These are phyloP conservation scores for Pseudozyma pruni DNA, from an alignment of 1,284 basidiomycete species.

Conservation along the genomic window DNA sequence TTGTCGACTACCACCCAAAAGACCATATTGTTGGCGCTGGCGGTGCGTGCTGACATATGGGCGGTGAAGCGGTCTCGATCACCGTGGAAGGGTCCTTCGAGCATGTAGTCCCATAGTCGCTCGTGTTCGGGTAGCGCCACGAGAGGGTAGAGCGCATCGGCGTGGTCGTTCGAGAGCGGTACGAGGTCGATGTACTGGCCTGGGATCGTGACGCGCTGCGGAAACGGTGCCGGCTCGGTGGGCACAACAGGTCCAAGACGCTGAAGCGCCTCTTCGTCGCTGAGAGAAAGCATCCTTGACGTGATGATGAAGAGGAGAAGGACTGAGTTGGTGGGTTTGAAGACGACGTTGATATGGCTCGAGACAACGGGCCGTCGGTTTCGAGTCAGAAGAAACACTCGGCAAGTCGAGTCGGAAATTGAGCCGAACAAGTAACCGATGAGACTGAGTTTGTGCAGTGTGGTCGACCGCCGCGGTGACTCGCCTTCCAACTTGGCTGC, in stretches of 20 bases:
- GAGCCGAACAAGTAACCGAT: constrained; percentile 3
- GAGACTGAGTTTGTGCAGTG: not conserved
- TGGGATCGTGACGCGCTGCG: constrained; percentile 15
- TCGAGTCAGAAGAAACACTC: constrained; percentile 6
- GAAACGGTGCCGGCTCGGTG: constrained; percentile 14
- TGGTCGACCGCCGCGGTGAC: no score
- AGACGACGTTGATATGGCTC: not conserved
- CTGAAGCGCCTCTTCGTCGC: constrained; percentile 29
- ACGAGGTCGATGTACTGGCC: constrained; percentile 42
- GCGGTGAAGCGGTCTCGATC: constrained; percentile 8
- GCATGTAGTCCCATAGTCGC: constrained; percentile 40
- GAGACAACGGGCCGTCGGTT: not conserved
- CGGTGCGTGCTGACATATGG: constrained; percentile 8
- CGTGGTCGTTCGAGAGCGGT: constrained; percentile 10
- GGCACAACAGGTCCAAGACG: constrained; percentile 26
- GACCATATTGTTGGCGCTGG: constrained; percentile 27
- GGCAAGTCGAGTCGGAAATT: not conserved
- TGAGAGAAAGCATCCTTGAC: constrained; percentile 17
- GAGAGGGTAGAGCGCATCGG: constrained; percentile 26
- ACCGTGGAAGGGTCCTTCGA: constrained; percentile 27
- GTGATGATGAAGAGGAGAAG: not conserved
- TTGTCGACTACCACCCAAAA: constrained; percentile 44
- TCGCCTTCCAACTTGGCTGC: not conserved
- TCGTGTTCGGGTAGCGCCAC: constrained; percentile 30
- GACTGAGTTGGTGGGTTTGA: not conserved